Conservation (phyloP, 352 stramenopile genomes). For the Phytophthora megakarya region DNA sequence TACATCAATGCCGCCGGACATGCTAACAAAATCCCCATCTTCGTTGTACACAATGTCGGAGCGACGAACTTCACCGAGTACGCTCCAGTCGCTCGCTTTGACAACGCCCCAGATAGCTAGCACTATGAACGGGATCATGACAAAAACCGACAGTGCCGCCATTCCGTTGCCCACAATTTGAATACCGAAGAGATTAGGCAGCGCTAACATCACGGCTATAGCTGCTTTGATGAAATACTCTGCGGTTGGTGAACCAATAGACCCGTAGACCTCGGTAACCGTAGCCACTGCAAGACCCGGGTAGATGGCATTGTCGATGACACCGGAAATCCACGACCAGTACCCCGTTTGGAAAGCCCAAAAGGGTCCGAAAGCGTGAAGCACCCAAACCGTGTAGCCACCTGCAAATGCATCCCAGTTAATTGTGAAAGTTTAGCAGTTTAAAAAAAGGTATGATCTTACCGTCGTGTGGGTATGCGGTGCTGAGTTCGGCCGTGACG, state of each 20-base stretch:
- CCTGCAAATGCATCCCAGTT: conserved; percentile 30
- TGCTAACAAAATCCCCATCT: conserved; percentile 44
- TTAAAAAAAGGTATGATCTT: neutral
- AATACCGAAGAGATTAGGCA: conserved; percentile 64
- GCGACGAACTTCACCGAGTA: conserved; percentile 42
- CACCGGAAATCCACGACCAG: conserved; percentile 87
- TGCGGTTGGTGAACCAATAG: conserved; percentile 28
- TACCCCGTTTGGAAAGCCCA: conserved; percentile 86
- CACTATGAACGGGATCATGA: conserved; percentile 92
- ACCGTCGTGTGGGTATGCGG: conserved; percentile 85
- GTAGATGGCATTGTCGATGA: conserved; percentile 94
- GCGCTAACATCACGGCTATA: conserved; percentile 43
- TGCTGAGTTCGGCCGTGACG: conserved; percentile 92
- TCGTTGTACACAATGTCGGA: conserved; percentile 40
- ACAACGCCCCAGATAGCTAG: conserved; percentile 43
- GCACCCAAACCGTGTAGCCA: conserved; percentile 91
- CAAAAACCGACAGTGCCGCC: conserved; percentile 78
- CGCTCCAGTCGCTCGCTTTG: conserved; percentile 38
- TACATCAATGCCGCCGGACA: conserved; percentile 38
- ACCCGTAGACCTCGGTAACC: conserved; percentile 47
- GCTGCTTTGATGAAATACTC: conserved; percentile 54
- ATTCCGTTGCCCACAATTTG: conserved; percentile 85
- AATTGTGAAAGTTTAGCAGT: neutral
- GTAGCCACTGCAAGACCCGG: conserved; percentile 68
- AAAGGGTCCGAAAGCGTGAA: conserved; percentile 90